These are phyloP conservation scores for Gyromitra esculenta DNA, from an alignment of 2,329 filamentous ascomycete species.

Conservation along the genomic window DNA sequence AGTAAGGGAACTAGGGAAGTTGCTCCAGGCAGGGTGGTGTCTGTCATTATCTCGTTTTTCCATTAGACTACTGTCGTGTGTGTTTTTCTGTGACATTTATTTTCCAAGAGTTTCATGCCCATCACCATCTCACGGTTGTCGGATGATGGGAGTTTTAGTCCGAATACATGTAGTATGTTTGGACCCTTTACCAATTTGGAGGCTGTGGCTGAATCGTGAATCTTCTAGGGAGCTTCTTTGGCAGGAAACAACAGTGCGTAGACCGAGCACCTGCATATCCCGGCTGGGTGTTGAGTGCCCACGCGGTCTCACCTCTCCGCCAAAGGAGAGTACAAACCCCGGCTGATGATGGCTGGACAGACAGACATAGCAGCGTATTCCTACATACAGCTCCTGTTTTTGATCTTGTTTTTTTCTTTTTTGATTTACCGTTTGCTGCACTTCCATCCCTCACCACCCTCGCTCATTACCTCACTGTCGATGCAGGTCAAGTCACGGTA, in stretches of 20 bases:
- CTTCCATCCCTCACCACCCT: slow-evolving; percentile 21
- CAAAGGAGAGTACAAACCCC: slow-evolving; percentile 10
- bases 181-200: slow-evolving; percentile 41
- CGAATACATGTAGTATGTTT: slow-evolving; percentile 19
- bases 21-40: slow-evolving; percentile 26
- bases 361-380: neutral
- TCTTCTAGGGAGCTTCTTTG: slow-evolving; percentile 49
- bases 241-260: slow-evolving; percentile 45
- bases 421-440: slow-evolving; percentile 13
- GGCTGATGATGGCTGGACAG: neutral
- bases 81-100: slow-evolving; percentile 24
- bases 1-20: slow-evolving; percentile 43
- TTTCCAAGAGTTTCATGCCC: slow-evolving; percentile 11
- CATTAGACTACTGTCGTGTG: slow-evolving; percentile 16
- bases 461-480: slow-evolving; percentile 18
- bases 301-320: slow-evolving; percentile 22
- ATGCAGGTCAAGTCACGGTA: slow-evolving; percentile 37
- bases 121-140: slow-evolving; percentile 23
- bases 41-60: slow-evolving; percentile 3
- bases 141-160: slow-evolving; percentile 9
- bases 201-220: slow-evolving; percentile 48
- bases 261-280: slow-evolving; percentile 45
- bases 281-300: slow-evolving; percentile 15
- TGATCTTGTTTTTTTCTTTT: neutral
- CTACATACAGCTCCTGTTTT: neutral